phyloP scores from a whole-genome alignment of 2,329 filamentous ascomycete species.

The Diaporthe caulivora region DNA sequence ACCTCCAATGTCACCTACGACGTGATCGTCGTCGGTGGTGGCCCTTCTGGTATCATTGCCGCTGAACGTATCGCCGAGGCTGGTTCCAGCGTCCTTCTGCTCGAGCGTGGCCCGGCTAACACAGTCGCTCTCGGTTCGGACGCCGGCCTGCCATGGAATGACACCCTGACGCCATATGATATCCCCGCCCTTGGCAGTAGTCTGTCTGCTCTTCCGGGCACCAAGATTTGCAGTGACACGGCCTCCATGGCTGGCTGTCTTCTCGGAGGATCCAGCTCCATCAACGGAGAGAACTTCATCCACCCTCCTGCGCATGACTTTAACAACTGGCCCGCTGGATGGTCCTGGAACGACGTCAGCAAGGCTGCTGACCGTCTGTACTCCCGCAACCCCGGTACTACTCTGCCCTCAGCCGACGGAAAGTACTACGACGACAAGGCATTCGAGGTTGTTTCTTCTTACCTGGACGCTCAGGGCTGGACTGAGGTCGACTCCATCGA shows the following conservation, averaged over 20 bases:
- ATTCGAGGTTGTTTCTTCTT: slow-evolving; percentile 37
- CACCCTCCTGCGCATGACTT: slow-evolving; percentile 49
- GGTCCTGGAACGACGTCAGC: slow-evolving; percentile 46
- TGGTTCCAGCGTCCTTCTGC: slow-evolving; percentile 51
- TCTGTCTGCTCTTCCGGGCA: slow-evolving; percentile 40
- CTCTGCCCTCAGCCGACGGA: slow-evolving; percentile 45
- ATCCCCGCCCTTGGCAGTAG: slow-evolving; percentile 47
- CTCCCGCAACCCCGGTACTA: slow-evolving; percentile 46
- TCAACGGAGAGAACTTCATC: slow-evolving; percentile 52
- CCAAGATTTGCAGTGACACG: slow-evolving; percentile 51
- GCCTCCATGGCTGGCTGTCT: slow-evolving; percentile 52
- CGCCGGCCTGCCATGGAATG: slow-evolving; percentile 49
- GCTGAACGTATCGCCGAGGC: slow-evolving; percentile 53
- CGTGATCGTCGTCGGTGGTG: slow-evolving; percentile 54
- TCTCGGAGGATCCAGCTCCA: slow-evolving; percentile 51
- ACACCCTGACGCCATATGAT: slow-evolving; percentile 48
- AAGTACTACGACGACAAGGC: slow-evolving; percentile 39
- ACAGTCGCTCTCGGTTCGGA: slow-evolving; percentile 49
- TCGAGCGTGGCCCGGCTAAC: slow-evolving; percentile 54
- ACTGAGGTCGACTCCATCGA: slow-evolving; percentile 40
- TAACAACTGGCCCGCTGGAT: slow-evolving; percentile 48
- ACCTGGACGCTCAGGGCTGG: slow-evolving; percentile 39
- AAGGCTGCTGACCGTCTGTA: slow-evolving; percentile 46
- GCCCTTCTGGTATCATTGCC: slow-evolving; percentile 51
- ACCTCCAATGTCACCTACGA: slow-evolving; percentile 52